Evolutionary conservation across 306 rosid genomes (phyloP), one percentile per base, ranked within the genome.

Genomic region (Rosa persica): DNA sequence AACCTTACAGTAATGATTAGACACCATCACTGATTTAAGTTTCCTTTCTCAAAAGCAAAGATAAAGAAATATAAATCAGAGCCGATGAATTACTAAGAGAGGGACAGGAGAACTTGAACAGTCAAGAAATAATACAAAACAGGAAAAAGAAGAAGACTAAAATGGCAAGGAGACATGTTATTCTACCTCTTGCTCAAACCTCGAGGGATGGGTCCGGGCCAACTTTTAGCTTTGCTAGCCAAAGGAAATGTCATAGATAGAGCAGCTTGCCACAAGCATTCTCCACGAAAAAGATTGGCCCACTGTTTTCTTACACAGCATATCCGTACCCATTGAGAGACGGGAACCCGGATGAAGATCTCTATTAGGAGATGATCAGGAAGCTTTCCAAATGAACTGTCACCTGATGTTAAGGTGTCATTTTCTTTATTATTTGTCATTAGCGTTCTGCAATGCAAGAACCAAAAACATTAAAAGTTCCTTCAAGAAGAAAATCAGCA

Each of bases 251-350:
- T 69, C 57, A 12, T 73, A 25, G 82, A 36, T 38, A 93, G 81
- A 72, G 95, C 93, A 48, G 97, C 95, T 76, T 82, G 86, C 98
- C 98, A 91, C 80, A 91, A 85, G 76, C 79, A 88, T 49, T 93
- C 87, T 17, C 76, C 79, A 3, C 77, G 83, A 72, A 93, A 85
- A 42, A 93, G 77, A 71, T 61, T 68, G 3, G 97, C 90, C 97
- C 97, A 93, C 6, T 91, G 90, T 67, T 86, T 91, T 43, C 83
- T 88, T 17, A 91, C 93, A 68, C 93, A 87, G 30, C 88, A 70
- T 64, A 91, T 74, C 2, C 69, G 81, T 7, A 72, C 49, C 97
- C 98, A 91, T 67, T 90, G 87, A 5, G 83, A 80, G 46, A 81
- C 83, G 0, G 87, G 87, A 39, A 81, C 85, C 82, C 95, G 82